Conservation (phyloP, 768 basidiomycete genomes). For the Crassisporium funariophilum region DNA sequence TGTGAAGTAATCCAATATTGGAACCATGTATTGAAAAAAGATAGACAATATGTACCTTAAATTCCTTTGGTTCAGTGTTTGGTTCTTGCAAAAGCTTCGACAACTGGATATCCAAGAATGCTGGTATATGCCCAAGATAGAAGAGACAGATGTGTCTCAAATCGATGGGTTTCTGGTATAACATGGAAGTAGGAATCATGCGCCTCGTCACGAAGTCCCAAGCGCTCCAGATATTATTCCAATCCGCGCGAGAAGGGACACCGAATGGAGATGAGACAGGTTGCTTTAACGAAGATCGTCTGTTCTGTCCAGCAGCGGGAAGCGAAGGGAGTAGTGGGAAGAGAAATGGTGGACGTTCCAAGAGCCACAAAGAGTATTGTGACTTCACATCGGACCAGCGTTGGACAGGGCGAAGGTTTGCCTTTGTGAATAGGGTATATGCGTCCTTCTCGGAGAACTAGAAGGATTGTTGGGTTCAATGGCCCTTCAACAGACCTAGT, state of each 20-base stretch:
- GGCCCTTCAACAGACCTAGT: background rate
- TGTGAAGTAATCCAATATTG: slow-evolving; percentile 25
- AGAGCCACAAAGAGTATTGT: slow-evolving; percentile 85
- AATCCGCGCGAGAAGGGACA: slow-evolving; percentile 75
- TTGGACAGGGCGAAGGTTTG: slow-evolving; percentile 82
- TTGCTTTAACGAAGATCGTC: slow-evolving; percentile 17
- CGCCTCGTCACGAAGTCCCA: slow-evolving; percentile 86
- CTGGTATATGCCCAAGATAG: slow-evolving; percentile 92
- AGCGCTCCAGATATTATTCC: slow-evolving; percentile 80
- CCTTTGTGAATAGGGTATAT: slow-evolving; percentile 65
- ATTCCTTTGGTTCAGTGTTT: slow-evolving; percentile 82
- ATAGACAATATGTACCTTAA: slow-evolving; percentile 49
- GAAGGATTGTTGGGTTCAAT: background rate
- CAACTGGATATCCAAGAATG: slow-evolving; percentile 90
- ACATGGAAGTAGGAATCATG: slow-evolving; percentile 88
- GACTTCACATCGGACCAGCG: slow-evolving; percentile 78
- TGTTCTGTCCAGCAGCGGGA: slow-evolving; percentile 17
- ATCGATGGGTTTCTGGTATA: slow-evolving; percentile 90
- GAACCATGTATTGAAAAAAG: background rate
- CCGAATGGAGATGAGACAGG: slow-evolving; percentile 53
- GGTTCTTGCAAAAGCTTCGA: slow-evolving; percentile 73
- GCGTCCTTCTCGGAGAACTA: slow-evolving; percentile 84
- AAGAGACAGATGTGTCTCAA: slow-evolving; percentile 96
- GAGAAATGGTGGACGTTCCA: slow-evolving; percentile 81
- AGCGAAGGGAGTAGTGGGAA: slow-evolving; percentile 66